Evolutionary conservation across 2,329 filamentous ascomycete genomes (phyloP), one percentile per base, ranked within the genome.

Genomic region (Cytospora piceicola): DNA sequence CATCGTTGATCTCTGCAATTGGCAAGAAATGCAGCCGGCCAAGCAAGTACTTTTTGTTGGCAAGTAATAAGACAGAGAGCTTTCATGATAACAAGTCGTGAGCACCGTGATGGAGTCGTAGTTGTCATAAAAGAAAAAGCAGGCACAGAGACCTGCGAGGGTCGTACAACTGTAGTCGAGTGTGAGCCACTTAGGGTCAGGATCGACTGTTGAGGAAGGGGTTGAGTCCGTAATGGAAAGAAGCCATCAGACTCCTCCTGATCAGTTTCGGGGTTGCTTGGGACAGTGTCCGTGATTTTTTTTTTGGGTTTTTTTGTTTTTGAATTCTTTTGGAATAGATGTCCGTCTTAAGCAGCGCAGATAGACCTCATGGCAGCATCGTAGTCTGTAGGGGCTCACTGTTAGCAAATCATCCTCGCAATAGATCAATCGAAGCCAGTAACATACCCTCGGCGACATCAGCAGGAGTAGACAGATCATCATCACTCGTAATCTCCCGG

Each of bases 91-190:
- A 49, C 46, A 49, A 49, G 46, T 49, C n/a, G n/a, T 49, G 27
- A 39, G 49, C 46, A 56, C 42, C 29, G 29, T 55, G 24, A 55
- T 51, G 34, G 36, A 17, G 54, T 56, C 39, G 8, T 53, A 54
- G 54, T 46, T 49, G 69, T 67, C 71, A 65, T 57, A 63, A 64
- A 57, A 73, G 67, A 62, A 70, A 67, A 70, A 67, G 68, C 70
- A 70, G 65, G 65, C 69, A 70, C 72, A 59, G 53, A 53, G 46
- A 65, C 56, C 49, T 42, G 39, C 68, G 71, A 61, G 70, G 58
- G 59, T 67, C 8, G n/a, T 61, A 61, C 65, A 67, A 67, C 62
- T 65, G 49, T 11, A n/a, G 9, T n/a, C 2, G 32, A 58, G 8
- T 24, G 46, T 58, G 8, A 58, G 61, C 32, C 24, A 32, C 22